Percentiles rank a stretch among this genome's conserved stretches.
These are phyloP conservation scores for Cicer judaicum DNA, from an alignment of 306 rosid genomes.

Conservation along the genomic window DNA sequence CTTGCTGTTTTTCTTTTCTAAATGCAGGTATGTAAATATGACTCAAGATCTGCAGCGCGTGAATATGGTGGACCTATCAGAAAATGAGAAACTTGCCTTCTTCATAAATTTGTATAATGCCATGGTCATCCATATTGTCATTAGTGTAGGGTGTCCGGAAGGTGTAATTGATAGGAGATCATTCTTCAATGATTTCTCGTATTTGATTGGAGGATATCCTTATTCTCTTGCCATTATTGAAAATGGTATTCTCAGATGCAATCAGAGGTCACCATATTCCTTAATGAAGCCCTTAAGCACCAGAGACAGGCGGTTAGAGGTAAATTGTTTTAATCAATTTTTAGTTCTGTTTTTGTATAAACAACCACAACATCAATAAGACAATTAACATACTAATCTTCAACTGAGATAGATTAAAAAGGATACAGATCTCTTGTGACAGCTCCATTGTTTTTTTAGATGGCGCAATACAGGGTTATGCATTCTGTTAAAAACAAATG, in stretches of 20 bases:
- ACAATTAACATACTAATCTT: too few relatives aligned
- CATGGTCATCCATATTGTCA: constrained; percentile 88
- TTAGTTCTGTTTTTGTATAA: not conserved
- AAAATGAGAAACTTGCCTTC: constrained; percentile 76
- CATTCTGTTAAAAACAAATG: not conserved
- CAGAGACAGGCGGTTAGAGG: constrained; percentile 79
- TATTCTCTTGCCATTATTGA: constrained; percentile 67
- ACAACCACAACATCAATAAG: too few relatives aligned
- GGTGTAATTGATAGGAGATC: constrained; percentile 79
- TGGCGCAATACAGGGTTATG: not conserved
- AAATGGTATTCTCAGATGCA: constrained; percentile 86
- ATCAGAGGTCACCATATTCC: constrained; percentile 81
- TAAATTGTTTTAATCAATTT: constrained; percentile 40
- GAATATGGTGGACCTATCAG: constrained; percentile 66
- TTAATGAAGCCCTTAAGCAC: constrained; percentile 69
- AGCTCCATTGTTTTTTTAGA: not conserved
- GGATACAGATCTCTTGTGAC: too few relatives aligned
- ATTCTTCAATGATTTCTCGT: constrained; percentile 75
- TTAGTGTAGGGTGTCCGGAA: constrained; percentile 71
- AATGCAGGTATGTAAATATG: constrained; percentile 77
- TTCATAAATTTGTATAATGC: constrained; percentile 94
- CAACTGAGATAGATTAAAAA: too few relatives aligned
- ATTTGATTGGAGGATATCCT: constrained; percentile 81
- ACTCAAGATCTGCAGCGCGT: constrained; percentile 78
- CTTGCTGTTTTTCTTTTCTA: constrained; percentile 5